phyloP scores from a whole-genome alignment of 2,329 filamentous ascomycete species.

The Apiospora phragmitis region DNA sequence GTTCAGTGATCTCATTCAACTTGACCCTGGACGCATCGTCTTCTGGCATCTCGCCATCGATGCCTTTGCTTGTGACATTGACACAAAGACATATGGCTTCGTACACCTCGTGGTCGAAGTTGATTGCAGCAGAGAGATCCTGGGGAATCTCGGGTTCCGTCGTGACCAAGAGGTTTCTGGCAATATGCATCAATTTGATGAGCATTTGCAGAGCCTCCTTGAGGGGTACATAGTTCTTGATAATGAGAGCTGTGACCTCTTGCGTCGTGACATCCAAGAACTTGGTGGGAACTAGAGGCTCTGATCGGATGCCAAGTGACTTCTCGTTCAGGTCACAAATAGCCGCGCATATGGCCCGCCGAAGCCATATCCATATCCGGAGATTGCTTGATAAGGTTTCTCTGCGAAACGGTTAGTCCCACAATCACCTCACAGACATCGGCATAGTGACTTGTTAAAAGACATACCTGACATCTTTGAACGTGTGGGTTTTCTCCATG shows the following conservation, averaged over 20 bases:
- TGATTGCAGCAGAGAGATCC: constrained; percentile 63
- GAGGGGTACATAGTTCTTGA: constrained; percentile 61
- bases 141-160: constrained; percentile 65
- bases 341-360: constrained; percentile 60
- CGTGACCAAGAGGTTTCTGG: constrained; percentile 64
- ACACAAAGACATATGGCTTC: constrained; percentile 66
- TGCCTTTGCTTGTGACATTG: constrained; percentile 67
- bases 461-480: constrained; percentile 58
- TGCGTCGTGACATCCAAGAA: constrained; percentile 54
- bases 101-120: constrained; percentile 67
- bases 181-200: constrained; percentile 68
- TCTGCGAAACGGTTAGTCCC: constrained; percentile 32
- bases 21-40: constrained; percentile 59
- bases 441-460: neutral
- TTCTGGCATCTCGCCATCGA: constrained; percentile 60
- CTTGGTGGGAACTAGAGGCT: constrained; percentile 54
- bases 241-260: constrained; percentile 62
- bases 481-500: constrained; percentile 63
- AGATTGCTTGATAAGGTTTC: constrained; percentile 63
- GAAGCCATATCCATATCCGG: constrained; percentile 65
- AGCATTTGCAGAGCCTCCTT: constrained; percentile 64
- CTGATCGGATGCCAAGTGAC: constrained; percentile 57
- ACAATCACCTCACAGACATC: constrained; percentile 8
- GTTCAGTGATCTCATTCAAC: constrained; percentile 63
- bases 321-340: constrained; percentile 61